A percentile compares a stretch with the other conserved stretches of the same genome.
Evolutionary conservation across 805 yeast genomes (phyloP).

Genomic region (Ogataea corticis): DNA sequence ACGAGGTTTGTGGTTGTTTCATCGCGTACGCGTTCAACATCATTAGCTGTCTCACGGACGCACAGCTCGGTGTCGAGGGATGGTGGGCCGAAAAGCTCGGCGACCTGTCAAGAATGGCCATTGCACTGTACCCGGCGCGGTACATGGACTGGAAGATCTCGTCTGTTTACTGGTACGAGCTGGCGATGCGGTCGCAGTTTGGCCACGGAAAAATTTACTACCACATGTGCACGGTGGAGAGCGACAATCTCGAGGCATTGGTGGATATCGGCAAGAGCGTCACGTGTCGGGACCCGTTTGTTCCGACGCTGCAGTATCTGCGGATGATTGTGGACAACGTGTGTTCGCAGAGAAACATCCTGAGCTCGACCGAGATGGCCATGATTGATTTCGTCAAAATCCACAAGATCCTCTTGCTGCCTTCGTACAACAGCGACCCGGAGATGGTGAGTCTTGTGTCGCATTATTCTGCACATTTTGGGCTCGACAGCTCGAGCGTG

Average conservation of each 20-base stretch:
- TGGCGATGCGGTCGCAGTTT: constrained; percentile 69
- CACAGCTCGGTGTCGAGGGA: constrained; percentile 57
- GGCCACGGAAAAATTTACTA: constrained; percentile 87
- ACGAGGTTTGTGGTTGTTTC: constrained; percentile 75
- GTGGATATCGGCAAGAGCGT: constrained; percentile 80
- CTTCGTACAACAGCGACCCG: constrained; percentile 53
- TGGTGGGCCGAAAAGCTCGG: constrained; percentile 88
- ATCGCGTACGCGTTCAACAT: constrained; percentile 70
- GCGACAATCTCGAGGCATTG: constrained; percentile 71
- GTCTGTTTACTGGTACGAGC: constrained; percentile 80
- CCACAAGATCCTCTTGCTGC: constrained; percentile 65
- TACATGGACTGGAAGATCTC: constrained; percentile 84
- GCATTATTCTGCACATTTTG: constrained; percentile 65
- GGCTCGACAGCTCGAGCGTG: constrained; percentile 61
- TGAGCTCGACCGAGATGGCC: constrained; percentile 60
- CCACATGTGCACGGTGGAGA: constrained; percentile 86
- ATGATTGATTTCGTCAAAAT: constrained; percentile 64
- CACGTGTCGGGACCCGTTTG: constrained; percentile 78
- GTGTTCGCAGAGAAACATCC: constrained; percentile 59
- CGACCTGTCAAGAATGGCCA: constrained; percentile 84
- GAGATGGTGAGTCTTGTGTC: constrained; percentile 61
- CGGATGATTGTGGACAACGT: constrained; percentile 78
- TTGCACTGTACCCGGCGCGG: constrained; percentile 76
- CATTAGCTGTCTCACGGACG: constrained; percentile 53
- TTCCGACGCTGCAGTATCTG: constrained; percentile 77